Percentiles rank a stretch among this genome's conserved stretches.
These are phyloP conservation scores for Drechslerella dactyloides DNA, from an alignment of 2,329 filamentous ascomycete genomes.

Conservation along the genomic window DNA sequence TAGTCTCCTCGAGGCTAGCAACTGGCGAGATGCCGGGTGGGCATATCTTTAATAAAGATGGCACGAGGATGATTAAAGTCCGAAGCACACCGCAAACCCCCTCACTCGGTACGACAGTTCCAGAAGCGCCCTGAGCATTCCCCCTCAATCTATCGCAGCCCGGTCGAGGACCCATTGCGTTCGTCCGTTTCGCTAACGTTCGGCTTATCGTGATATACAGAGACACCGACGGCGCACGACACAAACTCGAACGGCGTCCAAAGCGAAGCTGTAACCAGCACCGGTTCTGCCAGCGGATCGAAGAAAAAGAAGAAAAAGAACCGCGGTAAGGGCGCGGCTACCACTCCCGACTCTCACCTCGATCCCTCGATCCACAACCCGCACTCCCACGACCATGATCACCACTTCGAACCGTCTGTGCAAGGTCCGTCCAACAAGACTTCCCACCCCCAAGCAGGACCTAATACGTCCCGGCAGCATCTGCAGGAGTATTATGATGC, in stretches of 20 bases:
- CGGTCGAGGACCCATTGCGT: not conserved
- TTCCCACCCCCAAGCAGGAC: slow-evolving; percentile 50
- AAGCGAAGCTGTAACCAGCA: slow-evolving; percentile 35
- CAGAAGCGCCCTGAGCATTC: slow-evolving; percentile 1
- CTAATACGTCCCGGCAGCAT: slow-evolving; percentile 50
- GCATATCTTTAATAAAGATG: slow-evolving; percentile 55
- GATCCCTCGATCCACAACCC: slow-evolving; percentile 35
- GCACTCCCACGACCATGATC: slow-evolving; percentile 17
- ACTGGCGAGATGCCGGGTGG: slow-evolving; percentile 51
- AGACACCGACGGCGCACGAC: slow-evolving; percentile 40
- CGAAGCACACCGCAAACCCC: slow-evolving; percentile 50
- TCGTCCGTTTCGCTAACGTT: slow-evolving; percentile 17
- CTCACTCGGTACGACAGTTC: slow-evolving; percentile 44
- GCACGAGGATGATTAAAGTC: slow-evolving; percentile 55
- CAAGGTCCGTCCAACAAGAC: slow-evolving; percentile 51
- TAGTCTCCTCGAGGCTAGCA: slow-evolving; percentile 31
- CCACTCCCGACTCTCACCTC: slow-evolving; percentile 40
- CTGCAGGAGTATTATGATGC: slow-evolving; percentile 52
- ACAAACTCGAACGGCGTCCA: slow-evolving; percentile 47
- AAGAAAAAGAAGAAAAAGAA: slow-evolving; percentile 52
- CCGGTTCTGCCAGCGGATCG: slow-evolving; percentile 23
- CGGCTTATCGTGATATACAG: slow-evolving; percentile 13
- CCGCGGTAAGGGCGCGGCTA: slow-evolving; percentile 47
- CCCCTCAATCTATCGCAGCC: not conserved
- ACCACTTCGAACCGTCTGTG: slow-evolving; percentile 51